Conservation (phyloP, 2,329 filamentous ascomycete species). For the Cercospora sp. region DNA sequence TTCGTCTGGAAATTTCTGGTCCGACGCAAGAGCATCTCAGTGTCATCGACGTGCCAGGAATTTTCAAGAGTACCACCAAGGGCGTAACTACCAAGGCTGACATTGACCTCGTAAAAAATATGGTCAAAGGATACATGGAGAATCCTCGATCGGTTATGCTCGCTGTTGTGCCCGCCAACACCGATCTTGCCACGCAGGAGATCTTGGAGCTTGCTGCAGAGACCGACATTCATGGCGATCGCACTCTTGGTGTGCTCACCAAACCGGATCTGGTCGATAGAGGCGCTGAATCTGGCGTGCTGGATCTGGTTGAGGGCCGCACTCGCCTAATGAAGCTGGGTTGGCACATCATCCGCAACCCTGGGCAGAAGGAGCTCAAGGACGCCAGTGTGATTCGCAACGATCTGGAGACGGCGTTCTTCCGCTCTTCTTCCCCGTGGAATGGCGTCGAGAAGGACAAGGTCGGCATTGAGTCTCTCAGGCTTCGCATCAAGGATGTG, state of each 20-base stretch:
- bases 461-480: conserved; percentile 47
- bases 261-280: conserved; percentile 37
- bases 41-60: conserved; percentile 38
- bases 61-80: conserved; percentile 40
- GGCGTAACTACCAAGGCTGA: conserved; percentile 43
- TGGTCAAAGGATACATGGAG: conserved; percentile 46
- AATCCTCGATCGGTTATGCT: conserved; percentile 47
- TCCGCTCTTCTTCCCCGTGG: conserved; percentile 41
- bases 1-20: conserved; percentile 35
- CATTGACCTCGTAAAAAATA: conserved; percentile 42
- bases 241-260: conserved; percentile 44
- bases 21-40: conserved; percentile 35
- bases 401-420: conserved; percentile 41
- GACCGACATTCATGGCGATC: conserved; percentile 37
- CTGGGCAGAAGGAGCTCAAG: conserved; percentile 34
- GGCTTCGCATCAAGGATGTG: conserved; percentile 45
- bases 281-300: conserved; percentile 7
- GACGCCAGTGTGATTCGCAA: conserved; percentile 17
- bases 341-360: conserved; percentile 40
- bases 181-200: conserved; percentile 50
- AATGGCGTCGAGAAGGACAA: conserved; percentile 40
- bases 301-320: conserved; percentile 35
- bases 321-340: conserved; percentile 35
- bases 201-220: conserved; percentile 47
- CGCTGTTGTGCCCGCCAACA: conserved; percentile 47